These are phyloP conservation scores for Ophiocordyceps sinensis DNA, from an alignment of 2,329 filamentous ascomycete genomes.

Conservation along the genomic window DNA sequence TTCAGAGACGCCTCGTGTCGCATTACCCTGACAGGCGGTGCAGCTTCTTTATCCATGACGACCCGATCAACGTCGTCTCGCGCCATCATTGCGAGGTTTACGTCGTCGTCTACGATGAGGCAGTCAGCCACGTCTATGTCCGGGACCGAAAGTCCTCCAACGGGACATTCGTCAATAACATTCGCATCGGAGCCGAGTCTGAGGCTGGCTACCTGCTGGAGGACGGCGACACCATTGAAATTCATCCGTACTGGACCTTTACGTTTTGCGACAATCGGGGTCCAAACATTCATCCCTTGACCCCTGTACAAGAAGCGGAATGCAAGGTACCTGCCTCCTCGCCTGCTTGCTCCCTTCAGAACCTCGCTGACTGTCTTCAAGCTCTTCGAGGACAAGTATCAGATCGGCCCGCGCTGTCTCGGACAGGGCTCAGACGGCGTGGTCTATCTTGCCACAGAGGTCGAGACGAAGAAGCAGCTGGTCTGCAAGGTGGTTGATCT, in stretches of 20 bases:
- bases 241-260: conserved; percentile 23
- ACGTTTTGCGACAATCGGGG: conserved; percentile 14
- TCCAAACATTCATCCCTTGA: conserved; percentile 12
- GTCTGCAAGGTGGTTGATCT: conserved; percentile 55
- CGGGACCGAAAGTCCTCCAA: conserved; percentile 39
- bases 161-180: conserved; percentile 37
- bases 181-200: conserved; percentile 24
- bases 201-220: conserved; percentile 30
- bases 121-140: conserved; percentile 33
- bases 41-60: conserved; percentile 22
- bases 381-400: conserved; percentile 20
- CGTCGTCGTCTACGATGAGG: conserved; percentile 33
- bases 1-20: neutral
- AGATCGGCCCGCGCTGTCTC: conserved; percentile 18
- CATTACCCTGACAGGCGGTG: conserved; percentile 9
- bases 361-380: neutral
- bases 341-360: too few species aligned
- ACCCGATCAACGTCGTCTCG: conserved; percentile 27
- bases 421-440: conserved; percentile 22
- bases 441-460: conserved; percentile 28
- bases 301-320: conserved; percentile 16
- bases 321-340: conserved; percentile 12
- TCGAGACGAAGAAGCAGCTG: conserved; percentile 39
- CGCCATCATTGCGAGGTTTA: conserved; percentile 42
- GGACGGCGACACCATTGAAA: conserved; percentile 33